Evolutionary conservation across 2,329 filamentous ascomycete species (phyloP), one percentile per base, ranked within the genome.

Genomic region (Cladophialophora yegresii): DNA sequence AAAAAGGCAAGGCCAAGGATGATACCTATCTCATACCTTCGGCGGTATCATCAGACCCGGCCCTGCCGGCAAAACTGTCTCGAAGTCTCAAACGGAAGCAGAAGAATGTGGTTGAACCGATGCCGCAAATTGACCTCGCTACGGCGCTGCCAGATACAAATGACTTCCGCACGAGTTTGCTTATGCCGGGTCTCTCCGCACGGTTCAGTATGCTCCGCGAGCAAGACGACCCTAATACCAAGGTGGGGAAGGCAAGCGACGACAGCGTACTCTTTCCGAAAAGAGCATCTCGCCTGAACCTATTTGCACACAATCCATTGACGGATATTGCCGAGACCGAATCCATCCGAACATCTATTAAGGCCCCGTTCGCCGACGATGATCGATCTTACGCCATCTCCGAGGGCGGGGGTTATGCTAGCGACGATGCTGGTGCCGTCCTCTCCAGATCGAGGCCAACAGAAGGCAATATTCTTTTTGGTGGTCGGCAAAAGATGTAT

Each of bases 181-280:
- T 99, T 67, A 96, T 99, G 93, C 93, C 92, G 0, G 93, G 93
- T 49, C 83, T 99, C 4, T 98, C 93, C 0, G 92, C 93, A 12
- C 88, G 95, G 6, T 99, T 99, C 76, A 98, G 93, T 71, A 98
- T 98, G 93, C 81, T 98, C 33, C 84, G 92, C 72, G 93, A 97
- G 77, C 93, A 97, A 75, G 93, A 97, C 75, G 92, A 97, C 72
- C 93, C 93, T 0, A 89, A 82, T 67, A 93, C 92, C 1, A 90
- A 92, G 75, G 84, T 97, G 33, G 93, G 93, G 63, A 97, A 98
- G 77, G 93, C 93, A 16, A 95, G 90, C 76, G 93, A 98, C 74
- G 93, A 97, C 77, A 97, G 93, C 70, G 93, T 98, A 2, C 79
- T 98, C 22, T 90, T 87, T 68, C 90, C 90, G 3, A 93, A 91